These are phyloP conservation scores for Madurella fahalii DNA, from an alignment of 2,329 filamentous ascomycete species.

Conservation along the genomic window DNA sequence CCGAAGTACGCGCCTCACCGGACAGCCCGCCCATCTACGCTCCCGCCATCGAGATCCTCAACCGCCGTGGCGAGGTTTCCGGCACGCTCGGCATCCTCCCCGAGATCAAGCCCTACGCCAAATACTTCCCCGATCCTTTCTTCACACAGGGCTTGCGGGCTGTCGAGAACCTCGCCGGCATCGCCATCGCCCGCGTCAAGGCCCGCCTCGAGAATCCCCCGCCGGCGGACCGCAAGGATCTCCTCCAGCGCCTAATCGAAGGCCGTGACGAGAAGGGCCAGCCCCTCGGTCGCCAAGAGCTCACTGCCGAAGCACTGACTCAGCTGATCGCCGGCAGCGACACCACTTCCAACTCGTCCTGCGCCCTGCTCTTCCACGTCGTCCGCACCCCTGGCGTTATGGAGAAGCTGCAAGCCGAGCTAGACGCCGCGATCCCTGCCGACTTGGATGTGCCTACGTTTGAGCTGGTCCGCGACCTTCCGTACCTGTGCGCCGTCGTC, in stretches of 20 bases:
- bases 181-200: slow-evolving; percentile 78
- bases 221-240: slow-evolving; percentile 65
- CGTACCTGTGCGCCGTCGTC: slow-evolving; percentile 72
- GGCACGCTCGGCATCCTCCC: slow-evolving; percentile 74
- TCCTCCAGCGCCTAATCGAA: slow-evolving; percentile 80
- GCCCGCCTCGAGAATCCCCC: slow-evolving; percentile 67
- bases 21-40: slow-evolving; percentile 63
- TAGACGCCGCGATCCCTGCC: slow-evolving; percentile 65
- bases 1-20: slow-evolving; percentile 64
- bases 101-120: slow-evolving; percentile 71
- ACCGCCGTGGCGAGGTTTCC: slow-evolving; percentile 81
- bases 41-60: slow-evolving; percentile 81
- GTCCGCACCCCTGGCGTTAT: slow-evolving; percentile 66
- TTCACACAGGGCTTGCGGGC: slow-evolving; percentile 70
- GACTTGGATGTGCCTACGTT: slow-evolving; percentile 63
- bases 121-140: slow-evolving; percentile 77
- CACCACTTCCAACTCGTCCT: slow-evolving; percentile 75
- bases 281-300: slow-evolving; percentile 69
- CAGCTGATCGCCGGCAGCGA: slow-evolving; percentile 80
- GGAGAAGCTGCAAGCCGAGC: slow-evolving; percentile 66
- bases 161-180: slow-evolving; percentile 77
- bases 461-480: slow-evolving; percentile 68
- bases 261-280: slow-evolving; percentile 76
- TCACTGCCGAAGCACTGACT: slow-evolving; percentile 84
- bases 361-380: slow-evolving; percentile 76